Percentiles rank a stretch among this genome's conserved stretches.
Conservation (phyloP, 345 rosid genomes). For the Balakata baccata region DNA sequence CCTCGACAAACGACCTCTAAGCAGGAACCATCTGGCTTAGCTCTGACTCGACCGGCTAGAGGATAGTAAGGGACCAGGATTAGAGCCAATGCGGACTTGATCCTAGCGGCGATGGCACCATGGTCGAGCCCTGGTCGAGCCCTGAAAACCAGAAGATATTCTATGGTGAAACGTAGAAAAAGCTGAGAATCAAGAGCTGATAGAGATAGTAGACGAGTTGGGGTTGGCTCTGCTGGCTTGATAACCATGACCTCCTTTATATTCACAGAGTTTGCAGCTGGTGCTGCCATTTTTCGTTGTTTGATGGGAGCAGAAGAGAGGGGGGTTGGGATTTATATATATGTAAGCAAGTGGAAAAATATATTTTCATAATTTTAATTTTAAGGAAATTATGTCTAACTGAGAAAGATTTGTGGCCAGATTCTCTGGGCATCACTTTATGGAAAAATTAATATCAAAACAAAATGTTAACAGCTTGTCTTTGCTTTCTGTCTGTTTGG, state of each 20-base stretch:
- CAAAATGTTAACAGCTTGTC: conserved; percentile 46
- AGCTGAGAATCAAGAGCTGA: conserved; percentile 89
- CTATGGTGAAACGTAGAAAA: conserved; percentile 80
- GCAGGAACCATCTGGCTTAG: conserved; percentile 35
- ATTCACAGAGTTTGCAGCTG: conserved; percentile 44
- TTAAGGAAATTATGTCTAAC: conserved; percentile 21
- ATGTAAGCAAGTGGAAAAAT: neutral
- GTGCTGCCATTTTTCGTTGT: conserved; percentile 7
- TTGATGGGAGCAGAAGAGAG: conserved; percentile 9
- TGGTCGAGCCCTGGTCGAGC: conserved; percentile 38
- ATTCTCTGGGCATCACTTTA: conserved; percentile 74
- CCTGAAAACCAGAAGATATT: conserved; percentile 61
- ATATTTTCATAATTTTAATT: no score
- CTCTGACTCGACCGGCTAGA: conserved; percentile 71
- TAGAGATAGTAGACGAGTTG: conserved; percentile 51
- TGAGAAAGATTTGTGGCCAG: conserved; percentile 77
- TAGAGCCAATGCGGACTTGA: conserved; percentile 59
- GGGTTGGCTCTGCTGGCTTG: conserved; percentile 64
- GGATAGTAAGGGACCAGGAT: conserved; percentile 73
- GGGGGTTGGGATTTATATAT: conserved; percentile 22
- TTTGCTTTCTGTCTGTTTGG: conserved; percentile 56
- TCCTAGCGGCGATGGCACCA: conserved; percentile 23
- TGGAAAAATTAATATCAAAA: conserved; percentile 45
- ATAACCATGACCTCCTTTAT: conserved; percentile 54
- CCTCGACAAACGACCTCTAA: conserved; percentile 65